Conservation (phyloP, 306 rosid species). For the Prunus fruticosa region DNA sequence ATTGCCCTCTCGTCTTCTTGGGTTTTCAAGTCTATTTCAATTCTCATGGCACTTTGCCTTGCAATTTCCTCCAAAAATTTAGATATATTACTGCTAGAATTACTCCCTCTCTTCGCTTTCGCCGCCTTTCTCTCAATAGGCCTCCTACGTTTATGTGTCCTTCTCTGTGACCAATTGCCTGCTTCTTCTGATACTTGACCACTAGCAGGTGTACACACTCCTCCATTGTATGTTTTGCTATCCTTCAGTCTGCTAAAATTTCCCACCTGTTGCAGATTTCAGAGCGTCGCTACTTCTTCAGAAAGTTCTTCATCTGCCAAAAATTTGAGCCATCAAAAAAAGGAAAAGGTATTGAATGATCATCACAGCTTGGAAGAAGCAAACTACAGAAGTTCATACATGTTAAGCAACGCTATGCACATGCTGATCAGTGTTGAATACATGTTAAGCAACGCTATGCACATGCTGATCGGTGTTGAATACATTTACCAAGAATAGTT, state of each 20-base stretch:
- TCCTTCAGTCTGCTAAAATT: constrained; percentile 30
- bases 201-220: constrained; percentile 6
- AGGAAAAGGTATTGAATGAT: constrained; percentile 19
- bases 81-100: too few species aligned
- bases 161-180: constrained; percentile 31
- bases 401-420: neutral
- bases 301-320: constrained; percentile 58
- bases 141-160: constrained; percentile 51
- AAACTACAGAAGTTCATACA: neutral
- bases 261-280: constrained; percentile 40
- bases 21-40: too few species aligned
- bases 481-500: neutral
- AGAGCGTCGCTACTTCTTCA: constrained; percentile 62
- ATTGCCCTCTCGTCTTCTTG: too few species aligned
- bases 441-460: neutral
- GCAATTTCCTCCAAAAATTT: too few species aligned
- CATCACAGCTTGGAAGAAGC: neutral
- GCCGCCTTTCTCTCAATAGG: neutral
- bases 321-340: constrained; percentile 27
- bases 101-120: too few species aligned
- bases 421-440: neutral
- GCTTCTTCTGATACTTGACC: constrained; percentile 22
- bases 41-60: too few species aligned
- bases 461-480: neutral
- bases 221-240: constrained; percentile 11